Conservation (phyloP, 2,329 filamentous ascomycete genomes). For the Aspergillus ruber region DNA sequence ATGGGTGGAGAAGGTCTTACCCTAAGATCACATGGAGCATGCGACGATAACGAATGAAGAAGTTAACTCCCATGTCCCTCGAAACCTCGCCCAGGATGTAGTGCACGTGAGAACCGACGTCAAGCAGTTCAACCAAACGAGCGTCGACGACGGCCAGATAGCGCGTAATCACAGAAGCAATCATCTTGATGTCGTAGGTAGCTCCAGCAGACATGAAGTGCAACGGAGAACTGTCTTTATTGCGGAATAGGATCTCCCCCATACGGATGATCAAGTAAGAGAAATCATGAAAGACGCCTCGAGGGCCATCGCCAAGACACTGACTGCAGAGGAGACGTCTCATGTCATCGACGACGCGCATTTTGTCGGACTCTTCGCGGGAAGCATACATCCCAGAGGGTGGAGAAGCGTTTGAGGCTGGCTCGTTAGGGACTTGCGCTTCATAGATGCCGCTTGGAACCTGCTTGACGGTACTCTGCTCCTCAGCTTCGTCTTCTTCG, state of each 20-base stretch:
- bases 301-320: slow-evolving; percentile 6
- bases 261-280: slow-evolving; percentile 16
- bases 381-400: background rate
- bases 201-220: slow-evolving; percentile 8
- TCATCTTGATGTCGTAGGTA: slow-evolving; percentile 4
- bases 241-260: slow-evolving; percentile 17
- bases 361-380: slow-evolving; percentile 1
- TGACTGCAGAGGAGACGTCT: slow-evolving; percentile 8
- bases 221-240: background rate
- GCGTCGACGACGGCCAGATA: slow-evolving; percentile 12
- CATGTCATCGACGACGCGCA: slow-evolving; percentile 10
- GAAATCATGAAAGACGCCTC: slow-evolving; percentile 14
- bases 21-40: slow-evolving; percentile 12
- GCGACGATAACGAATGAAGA: slow-evolving; percentile 10
- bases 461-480: background rate
- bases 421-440: background rate
- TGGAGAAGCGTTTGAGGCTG: background rate
- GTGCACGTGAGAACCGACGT: slow-evolving; percentile 4
- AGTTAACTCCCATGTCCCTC: slow-evolving; percentile 1
- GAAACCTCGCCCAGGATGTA: slow-evolving; percentile 7
- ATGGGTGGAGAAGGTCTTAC: slow-evolving; percentile 10
- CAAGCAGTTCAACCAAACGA: slow-evolving; percentile 7
- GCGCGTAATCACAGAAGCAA: slow-evolving; percentile 8
- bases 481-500: background rate
- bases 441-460: too few relatives aligned